Evolutionary conservation across 352 stramenopile genomes (phyloP), one percentile per base, ranked within the genome.

Genomic region (Achlya hypogyna): DNA sequence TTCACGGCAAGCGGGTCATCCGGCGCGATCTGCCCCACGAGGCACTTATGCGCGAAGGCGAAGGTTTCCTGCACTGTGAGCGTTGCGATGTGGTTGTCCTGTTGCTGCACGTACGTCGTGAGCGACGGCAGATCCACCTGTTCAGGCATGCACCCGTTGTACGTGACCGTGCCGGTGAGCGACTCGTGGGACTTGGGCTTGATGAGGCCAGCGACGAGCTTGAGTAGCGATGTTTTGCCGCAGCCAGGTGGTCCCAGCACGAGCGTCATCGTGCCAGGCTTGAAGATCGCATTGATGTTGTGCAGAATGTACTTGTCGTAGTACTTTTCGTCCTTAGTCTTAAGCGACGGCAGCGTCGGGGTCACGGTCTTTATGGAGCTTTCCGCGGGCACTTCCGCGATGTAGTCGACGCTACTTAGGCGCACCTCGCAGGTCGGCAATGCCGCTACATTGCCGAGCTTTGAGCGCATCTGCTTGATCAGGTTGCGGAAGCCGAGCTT

Each of bases 1-100:
- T 65, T 52, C 20, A 59, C 25, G 38, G n/a, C 10, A 6, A 65
- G 32, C n/a, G 58, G 38, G 32, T 65, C 58, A n/a, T 52, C 35
- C 2, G 49, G 38, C n/a, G 20, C 47, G 22, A 65, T 6, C n/a
- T 65, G 20, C 18, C 52, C 52, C 18, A 60, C 52, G 34, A 60
- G 52, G 23, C 52, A 60, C 52, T 60, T 60, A 22, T 59, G 47
- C 1, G 58, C 58, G 10, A 84, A 83, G 18, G 22, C 51, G n/a
- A 84, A 72, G 49, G 79, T 77, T 35, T 84, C 74, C 14, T 73
- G 53, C 14, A 78, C 72, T 16, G 76, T 84, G 27, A 80, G 71
- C 14, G 71, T 79, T 5, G 75, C 51, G 18, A 84, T 65, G 51
- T 84, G 72, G 29, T 74, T 32, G 65, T 84, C 76, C 12, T 75